A percentile compares a stretch with the other conserved stretches of the same genome.
phyloP scores from a whole-genome alignment of 2,329 filamentous ascomycete species.

The Ceratocystis huliohia region DNA sequence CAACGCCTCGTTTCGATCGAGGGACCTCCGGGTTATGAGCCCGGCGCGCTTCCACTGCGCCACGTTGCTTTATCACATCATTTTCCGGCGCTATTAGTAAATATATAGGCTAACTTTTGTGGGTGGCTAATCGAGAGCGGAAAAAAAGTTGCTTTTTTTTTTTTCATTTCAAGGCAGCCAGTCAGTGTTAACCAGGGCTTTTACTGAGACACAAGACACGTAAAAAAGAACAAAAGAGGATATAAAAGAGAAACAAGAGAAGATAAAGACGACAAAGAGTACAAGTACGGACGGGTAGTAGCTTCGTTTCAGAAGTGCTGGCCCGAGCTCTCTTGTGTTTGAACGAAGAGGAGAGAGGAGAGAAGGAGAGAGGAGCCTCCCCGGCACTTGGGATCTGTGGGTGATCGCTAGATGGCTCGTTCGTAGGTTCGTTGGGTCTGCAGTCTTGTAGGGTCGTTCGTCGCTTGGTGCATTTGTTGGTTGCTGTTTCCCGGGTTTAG shows the following conservation, averaged over 20 bases:
- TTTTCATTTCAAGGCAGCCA: neutral
- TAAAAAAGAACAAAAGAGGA: neutral
- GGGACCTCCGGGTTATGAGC: slow-evolving; percentile 21
- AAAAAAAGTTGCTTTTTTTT: neutral
- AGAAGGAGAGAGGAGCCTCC: neutral
- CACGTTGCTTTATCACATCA: slow-evolving; percentile 16
- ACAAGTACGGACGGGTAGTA: neutral
- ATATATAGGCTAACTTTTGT: neutral
- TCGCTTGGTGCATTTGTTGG: neutral
- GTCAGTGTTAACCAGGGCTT: too few relatives aligned
- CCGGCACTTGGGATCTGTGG: neutral
- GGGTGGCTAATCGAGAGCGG: neutral
- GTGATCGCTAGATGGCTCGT: slow-evolving; percentile 1
- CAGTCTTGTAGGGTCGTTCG: neutral
- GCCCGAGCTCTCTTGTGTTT: slow-evolving; percentile 1
- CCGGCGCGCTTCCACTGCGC: slow-evolving; percentile 21
- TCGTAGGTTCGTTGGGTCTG: neutral
- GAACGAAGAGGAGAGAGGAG: neutral
- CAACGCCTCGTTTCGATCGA: slow-evolving; percentile 21
- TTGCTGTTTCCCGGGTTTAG: neutral
- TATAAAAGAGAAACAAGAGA: neutral
- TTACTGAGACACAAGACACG: too few relatives aligned
- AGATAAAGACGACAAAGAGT: too few relatives aligned
- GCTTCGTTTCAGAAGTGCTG: slow-evolving; percentile 5
- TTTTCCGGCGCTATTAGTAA: neutral